phyloP scores from a whole-genome alignment of 2,329 filamentous ascomycete genomes.

The Geosmithia morbida region DNA sequence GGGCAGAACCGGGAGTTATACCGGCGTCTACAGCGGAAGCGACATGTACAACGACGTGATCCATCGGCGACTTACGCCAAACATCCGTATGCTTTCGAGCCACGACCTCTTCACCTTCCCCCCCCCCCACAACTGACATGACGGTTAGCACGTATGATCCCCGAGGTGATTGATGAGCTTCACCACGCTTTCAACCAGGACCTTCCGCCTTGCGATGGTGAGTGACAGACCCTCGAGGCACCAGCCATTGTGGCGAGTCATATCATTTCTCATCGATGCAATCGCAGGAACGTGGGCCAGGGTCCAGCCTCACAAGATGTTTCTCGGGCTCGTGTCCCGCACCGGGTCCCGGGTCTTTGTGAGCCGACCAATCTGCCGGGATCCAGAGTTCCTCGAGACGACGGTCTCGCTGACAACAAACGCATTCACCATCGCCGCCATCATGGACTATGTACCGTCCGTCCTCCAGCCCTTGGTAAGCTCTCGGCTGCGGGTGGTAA shows the following conservation, averaged over 20 bases:
- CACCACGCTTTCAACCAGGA: neutral
- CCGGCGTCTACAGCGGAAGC: neutral
- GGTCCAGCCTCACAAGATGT: neutral
- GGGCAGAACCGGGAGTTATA: neutral
- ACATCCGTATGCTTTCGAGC: neutral
- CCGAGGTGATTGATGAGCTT: neutral
- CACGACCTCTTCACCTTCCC: neutral
- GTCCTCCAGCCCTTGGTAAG: conserved; percentile 2
- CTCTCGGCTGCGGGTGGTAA: neutral
- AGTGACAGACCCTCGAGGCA: no score
- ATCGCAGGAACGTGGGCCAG: neutral
- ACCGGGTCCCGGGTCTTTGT: conserved; percentile 14
- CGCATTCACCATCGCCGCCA: conserved; percentile 2
- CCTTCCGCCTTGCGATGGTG: neutral
- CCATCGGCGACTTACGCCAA: neutral
- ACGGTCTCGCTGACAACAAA: conserved; percentile 11
- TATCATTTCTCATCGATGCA: no score
- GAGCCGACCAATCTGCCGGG: conserved; percentile 11
- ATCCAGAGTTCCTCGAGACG: conserved; percentile 12
- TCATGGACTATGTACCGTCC: conserved; percentile 2
- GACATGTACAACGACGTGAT: neutral
- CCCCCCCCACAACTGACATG: neutral
- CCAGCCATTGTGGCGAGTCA: no score
- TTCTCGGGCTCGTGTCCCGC: conserved; percentile 7
- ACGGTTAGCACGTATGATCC: neutral